A percentile compares a stretch with the other conserved stretches of the same genome.
These are phyloP conservation scores for Plasmopara muralis DNA, from an alignment of 352 stramenopile genomes.

Conservation along the genomic window DNA sequence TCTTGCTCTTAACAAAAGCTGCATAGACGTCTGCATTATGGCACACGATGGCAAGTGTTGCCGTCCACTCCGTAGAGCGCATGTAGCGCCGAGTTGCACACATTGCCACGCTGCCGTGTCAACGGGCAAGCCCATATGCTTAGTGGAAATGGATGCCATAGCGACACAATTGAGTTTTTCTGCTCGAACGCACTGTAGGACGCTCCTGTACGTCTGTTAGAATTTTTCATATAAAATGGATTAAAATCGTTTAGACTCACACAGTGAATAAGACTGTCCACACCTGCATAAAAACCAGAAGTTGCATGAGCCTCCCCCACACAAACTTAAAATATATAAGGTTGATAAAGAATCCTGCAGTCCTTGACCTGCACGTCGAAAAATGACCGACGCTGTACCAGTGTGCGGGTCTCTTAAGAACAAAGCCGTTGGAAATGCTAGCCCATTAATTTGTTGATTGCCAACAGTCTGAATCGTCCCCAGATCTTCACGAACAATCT, in stretches of 20 bases:
- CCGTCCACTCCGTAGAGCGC: conserved; percentile 37
- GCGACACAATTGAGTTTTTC: conserved; percentile 46
- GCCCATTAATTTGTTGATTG: conserved; percentile 21
- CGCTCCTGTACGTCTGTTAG: conserved; percentile 30
- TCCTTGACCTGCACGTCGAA: conserved; percentile 20
- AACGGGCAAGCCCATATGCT: conserved; percentile 41
- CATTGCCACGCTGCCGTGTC: conserved; percentile 30
- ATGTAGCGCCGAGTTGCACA: conserved; percentile 48
- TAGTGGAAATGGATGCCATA: conserved; percentile 60
- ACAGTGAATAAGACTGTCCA: conserved; percentile 54
- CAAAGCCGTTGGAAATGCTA: conserved; percentile 29
- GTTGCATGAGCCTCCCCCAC: conserved; percentile 33
- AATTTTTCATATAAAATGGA: conserved; percentile 11
- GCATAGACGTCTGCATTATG: conserved; percentile 33
- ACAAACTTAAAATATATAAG: conserved; percentile 11
- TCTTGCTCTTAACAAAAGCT: conserved; percentile 31
- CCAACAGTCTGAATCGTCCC: conserved; percentile 24
- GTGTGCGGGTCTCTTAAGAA: conserved; percentile 24
- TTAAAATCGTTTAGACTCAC: conserved; percentile 38
- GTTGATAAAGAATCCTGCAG: conserved; percentile 20
- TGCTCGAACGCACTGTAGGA: conserved; percentile 28
- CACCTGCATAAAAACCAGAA: conserved; percentile 42
- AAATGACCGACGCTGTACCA: conserved; percentile 24
- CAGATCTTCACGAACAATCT: conserved; percentile 40
- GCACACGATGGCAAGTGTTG: conserved; percentile 48